Base-by-base conservation (phyloP, 306 rosid species). In the Medicago arabica region DNA sequence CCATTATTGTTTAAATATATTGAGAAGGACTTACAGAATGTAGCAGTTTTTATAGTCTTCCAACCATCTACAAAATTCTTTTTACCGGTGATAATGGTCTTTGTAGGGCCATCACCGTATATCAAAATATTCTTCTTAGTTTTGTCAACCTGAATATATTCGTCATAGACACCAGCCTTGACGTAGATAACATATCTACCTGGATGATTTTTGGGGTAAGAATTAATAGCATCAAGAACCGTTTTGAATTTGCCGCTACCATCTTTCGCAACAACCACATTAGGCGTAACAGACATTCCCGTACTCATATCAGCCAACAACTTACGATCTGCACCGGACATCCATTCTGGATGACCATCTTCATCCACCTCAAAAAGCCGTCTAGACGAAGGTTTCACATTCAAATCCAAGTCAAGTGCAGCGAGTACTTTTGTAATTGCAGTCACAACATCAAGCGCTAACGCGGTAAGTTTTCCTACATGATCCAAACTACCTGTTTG, bases 231-330 rank as follows among this genome's bases (percentile, higher is more conserved):
- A 1, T 83, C 97, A 0, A 67, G 66, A 53, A 93, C 83, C 34
- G 81, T 89, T 17, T 82, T 91, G 70, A n/a, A 93, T 13, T 87
- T 77, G 1, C 96, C 97, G n/a, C 91, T 88, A 0, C 97, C 96
- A 57, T 93, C 98, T 71, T 93, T 81, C 1, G 98, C 97, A 18
- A 91, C 98, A 15, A 93, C 88, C 0, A 69, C 96, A 34, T 91
- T 82, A 8, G 97, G 92, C 10, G 64, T 0, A 16, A 36, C 0
- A 0, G 60, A 0, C 9, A 5, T 53, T 4, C 81, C 80, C 0
- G 34, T 23, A 2, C 21, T 15, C 40, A 59, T 7, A 1, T 25
- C 75, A 0, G 87, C 87, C 76, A 93, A 71, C 3, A 93, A 87
- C 83, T 79, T 88, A 3, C 97, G 82, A 60, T 91, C 96, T 0